phyloP scores from a whole-genome alignment of 1,139 yeast species.

The Yamadazyma triangularis region DNA sequence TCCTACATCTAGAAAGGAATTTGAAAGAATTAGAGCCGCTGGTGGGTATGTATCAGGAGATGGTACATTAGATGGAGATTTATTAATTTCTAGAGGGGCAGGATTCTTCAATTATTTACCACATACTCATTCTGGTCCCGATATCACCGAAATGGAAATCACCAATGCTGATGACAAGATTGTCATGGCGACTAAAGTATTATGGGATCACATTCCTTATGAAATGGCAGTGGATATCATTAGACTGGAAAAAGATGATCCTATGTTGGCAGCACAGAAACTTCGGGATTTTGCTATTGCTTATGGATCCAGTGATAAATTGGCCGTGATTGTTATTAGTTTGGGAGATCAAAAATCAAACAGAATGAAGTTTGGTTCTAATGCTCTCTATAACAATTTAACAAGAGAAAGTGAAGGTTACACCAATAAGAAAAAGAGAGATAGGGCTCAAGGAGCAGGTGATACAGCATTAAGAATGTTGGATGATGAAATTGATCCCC shows the following conservation, averaged over 20 bases:
- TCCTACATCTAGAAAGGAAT: constrained; percentile 76
- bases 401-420: constrained; percentile 39
- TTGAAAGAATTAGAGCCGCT: constrained; percentile 81
- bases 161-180: constrained; percentile 77
- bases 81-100: constrained; percentile 84
- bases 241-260: constrained; percentile 75
- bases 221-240: constrained; percentile 91
- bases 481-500: constrained; percentile 93
- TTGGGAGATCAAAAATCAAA: constrained; percentile 41
- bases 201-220: constrained; percentile 82
- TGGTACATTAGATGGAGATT: constrained; percentile 79
- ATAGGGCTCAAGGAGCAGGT: constrained; percentile 65
- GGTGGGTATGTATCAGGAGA: constrained; percentile 89
- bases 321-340: constrained; percentile 81
- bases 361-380: constrained; percentile 24
- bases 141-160: constrained; percentile 57
- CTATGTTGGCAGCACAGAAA: constrained; percentile 90
- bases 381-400: constrained; percentile 35
- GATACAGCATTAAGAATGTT: constrained; percentile 79
- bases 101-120: constrained; percentile 87
- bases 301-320: constrained; percentile 80
- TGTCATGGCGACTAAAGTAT: constrained; percentile 76
- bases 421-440: constrained; percentile 50
- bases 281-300: constrained; percentile 91
- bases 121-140: constrained; percentile 87